Evolutionary conservation across 2,329 filamentous ascomycete species (phyloP).

Genomic region (Ophidiomyces ophidiicola): DNA sequence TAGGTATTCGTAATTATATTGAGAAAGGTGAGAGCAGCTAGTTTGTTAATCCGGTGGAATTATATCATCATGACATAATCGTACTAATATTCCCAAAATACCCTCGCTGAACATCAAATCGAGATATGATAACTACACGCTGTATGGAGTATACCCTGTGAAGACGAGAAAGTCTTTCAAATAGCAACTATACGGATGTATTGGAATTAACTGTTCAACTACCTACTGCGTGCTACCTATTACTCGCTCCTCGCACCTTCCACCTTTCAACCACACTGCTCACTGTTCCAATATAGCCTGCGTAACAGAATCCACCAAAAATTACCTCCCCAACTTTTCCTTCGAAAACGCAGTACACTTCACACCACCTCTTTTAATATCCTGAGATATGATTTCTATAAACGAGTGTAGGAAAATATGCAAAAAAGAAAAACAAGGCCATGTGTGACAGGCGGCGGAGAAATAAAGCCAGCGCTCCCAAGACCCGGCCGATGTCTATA

Average conservation of each 20-base stretch:
- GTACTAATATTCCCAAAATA: neutral
- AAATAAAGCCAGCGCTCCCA: slow-evolving; percentile 7
- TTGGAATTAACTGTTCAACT: no score
- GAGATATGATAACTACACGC: no score
- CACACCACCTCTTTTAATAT: neutral
- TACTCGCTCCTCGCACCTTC: no score
- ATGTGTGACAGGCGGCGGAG: slow-evolving; percentile 1
- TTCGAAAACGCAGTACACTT: neutral
- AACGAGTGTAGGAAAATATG: neutral
- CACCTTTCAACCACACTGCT: no score
- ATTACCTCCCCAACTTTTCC: slow-evolving; percentile 5
- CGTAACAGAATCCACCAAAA: no score
- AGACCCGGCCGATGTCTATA: slow-evolving; percentile 5
- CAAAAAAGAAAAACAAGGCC: slow-evolving; percentile 1
- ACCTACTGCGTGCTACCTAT: no score
- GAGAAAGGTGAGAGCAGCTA: neutral
- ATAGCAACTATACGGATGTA: no score
- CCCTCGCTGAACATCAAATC: no score
- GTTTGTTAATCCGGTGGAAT: neutral
- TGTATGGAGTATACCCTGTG: no score
- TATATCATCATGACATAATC: neutral
- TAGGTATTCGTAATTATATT: slow-evolving; percentile 15
- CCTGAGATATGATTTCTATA: slow-evolving; percentile 1
- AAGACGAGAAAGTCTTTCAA: no score
- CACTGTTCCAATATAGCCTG: no score